Base-by-base conservation (phyloP, 345 rosid species). In the Euphorbia peplus region DNA sequence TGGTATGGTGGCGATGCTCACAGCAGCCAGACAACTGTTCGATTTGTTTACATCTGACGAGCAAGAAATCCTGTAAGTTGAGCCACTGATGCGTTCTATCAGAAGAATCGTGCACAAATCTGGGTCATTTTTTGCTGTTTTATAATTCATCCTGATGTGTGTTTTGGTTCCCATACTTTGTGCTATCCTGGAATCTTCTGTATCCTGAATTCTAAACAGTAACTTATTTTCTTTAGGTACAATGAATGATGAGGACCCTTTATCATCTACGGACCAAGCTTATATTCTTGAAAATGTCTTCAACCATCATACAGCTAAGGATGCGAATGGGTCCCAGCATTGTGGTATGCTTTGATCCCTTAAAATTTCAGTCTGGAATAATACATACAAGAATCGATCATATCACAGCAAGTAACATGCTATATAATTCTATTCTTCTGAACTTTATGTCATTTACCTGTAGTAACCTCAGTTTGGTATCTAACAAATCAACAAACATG, bases 11-110 rank as follows among this genome's bases (percentile, higher is more conserved):
- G 78, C 77, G 1, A 64, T 88, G 75, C 83, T 56, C 22, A 88
- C 98, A 11, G 78, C 44, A 4, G 87, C 93, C 2, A 69, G 93
- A 60, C 97, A 87, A 51, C 84, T 88, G 66, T 46, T 91, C 19
- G 99, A 95, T 59, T 71, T 85, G 70, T 95, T 95, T 73, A 88
- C 92, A 50, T 81, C 97, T 12, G 90, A 90, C 72, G 98, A 95
- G 72, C 96, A 88, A 66, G 88, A 84, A 32, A 84, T 91, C 60
- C 86, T 95, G 24, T 71, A 74, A 6, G 65, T 87, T 37, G 98
- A 95, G 26, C 88, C 95, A 37, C 52, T 87, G 32, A 87, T 95
- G 93, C 84, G 25, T 58, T 80, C 87, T 1, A 74, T 88, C 59
- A 72, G 90, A 70, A 86, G 77, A 67, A 84, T 90, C 53, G 76